These are phyloP conservation scores for Kalaharituber pfeilii DNA, from an alignment of 2,329 filamentous ascomycete species.

Conservation along the genomic window DNA sequence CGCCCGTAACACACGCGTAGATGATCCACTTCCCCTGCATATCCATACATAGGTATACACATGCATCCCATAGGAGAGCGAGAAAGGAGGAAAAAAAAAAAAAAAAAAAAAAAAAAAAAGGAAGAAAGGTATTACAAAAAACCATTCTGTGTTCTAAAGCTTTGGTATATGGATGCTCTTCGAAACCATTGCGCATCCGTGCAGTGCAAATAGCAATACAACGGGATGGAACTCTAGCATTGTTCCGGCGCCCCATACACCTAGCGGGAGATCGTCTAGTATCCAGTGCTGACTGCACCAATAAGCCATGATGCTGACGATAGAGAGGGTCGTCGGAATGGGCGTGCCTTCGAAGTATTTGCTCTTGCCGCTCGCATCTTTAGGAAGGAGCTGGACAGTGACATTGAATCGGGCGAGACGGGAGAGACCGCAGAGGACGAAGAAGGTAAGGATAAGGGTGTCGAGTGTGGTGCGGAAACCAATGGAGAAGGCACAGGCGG, in stretches of 20 bases:
- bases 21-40: too few species aligned
- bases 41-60: too few species aligned
- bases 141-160: too few species aligned
- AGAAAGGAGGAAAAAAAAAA: conserved; percentile 2
- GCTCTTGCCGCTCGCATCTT: conserved; percentile 80
- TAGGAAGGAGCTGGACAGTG: conserved; percentile 72
- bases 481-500: conserved; percentile 70
- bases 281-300: conserved; percentile 73
- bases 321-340: conserved; percentile 72
- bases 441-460: conserved; percentile 63
- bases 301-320: conserved; percentile 73
- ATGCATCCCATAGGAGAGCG: background rate
- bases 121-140: conserved; percentile 2
- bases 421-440: conserved; percentile 86
- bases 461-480: conserved; percentile 72
- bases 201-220: conserved; percentile 63
- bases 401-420: conserved; percentile 95
- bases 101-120: conserved; percentile 3
- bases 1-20: too few species aligned
- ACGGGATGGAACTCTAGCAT: conserved; percentile 69
- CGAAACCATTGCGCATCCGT: conserved; percentile 88
- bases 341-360: conserved; percentile 95
- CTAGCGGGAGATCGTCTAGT: conserved; percentile 59
- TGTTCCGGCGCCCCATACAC: conserved; percentile 46
- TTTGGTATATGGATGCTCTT: conserved; percentile 92